Evolutionary conservation across 2,329 filamentous ascomycete species (phyloP).

Genomic region (Microsporum ferrugineum): DNA sequence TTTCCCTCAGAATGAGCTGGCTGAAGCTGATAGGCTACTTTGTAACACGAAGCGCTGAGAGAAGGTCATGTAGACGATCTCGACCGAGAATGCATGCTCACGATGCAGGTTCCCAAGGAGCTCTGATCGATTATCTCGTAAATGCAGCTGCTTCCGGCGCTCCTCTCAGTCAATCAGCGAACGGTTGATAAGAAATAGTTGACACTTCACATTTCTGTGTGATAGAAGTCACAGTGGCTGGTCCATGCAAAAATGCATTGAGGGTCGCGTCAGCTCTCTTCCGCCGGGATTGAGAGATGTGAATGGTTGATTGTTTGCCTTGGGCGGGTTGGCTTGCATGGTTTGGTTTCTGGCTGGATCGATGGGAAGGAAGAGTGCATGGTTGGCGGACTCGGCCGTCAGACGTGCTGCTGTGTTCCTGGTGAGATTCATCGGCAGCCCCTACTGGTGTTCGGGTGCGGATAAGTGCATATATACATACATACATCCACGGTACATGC

Average conservation of each 20-base stretch:
- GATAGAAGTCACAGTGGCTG: not conserved
- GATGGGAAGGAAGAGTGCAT: not conserved
- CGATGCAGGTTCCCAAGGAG: not conserved
- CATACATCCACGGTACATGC: not conserved
- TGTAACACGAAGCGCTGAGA: not conserved
- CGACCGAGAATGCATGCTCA: not conserved
- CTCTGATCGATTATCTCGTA: not conserved
- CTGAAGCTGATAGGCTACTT: not conserved
- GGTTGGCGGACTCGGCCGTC: not conserved
- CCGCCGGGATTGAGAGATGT: not conserved
- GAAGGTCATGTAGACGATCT: not conserved
- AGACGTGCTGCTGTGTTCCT: not conserved
- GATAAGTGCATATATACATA: not conserved
- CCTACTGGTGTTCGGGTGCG: not conserved
- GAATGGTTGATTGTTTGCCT: not conserved
- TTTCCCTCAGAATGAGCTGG: not conserved
- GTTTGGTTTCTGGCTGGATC: not conserved
- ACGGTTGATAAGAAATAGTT: not conserved
- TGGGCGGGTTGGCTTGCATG: not conserved
- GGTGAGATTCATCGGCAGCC: not conserved
- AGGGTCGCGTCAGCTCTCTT: not conserved
- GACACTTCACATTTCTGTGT: not conserved
- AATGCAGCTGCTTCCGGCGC: not conserved
- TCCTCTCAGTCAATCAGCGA: not conserved
- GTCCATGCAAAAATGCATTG: not conserved